Base-by-base conservation (phyloP, 805 yeast species). In the Saccharomycopsis sp. region DNA sequence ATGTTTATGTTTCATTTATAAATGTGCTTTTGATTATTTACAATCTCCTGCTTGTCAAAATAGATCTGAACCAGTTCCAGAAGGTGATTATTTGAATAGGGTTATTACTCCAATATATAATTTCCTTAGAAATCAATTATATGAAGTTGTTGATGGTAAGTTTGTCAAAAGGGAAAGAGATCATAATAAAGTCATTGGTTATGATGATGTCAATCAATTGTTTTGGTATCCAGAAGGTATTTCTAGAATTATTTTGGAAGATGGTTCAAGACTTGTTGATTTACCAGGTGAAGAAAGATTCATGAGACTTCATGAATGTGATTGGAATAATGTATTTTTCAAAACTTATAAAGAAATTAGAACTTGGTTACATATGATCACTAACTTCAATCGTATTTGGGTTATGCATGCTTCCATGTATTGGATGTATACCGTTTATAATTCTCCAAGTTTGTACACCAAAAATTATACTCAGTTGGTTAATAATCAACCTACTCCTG, bases 171-270 rank as follows among this genome's bases (percentile, higher is more conserved):
- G 76, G 46, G 87, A 76, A 52, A 70, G 70, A 50, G 92, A 85
- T 60, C 92, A 77, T 64, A 56, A 67, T 57, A 56, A 70, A 49
- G 64, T 77, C 49, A 72, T 83, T 54, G 94, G 98, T 62, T 92
- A 92, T 62, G 99, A 92, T 68, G 99, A 92, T 69, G 94, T 92
- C 46, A 92, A 92, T 64, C 99, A 92, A 70, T 72, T 92, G 53
- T 92, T 94, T 67, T 92, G 99, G 99, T 92, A 94, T 65, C 96
- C 97, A 36, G 97, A 94, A 66, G 99, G 98, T 72, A 83, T 92
- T 50, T 79, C 94, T 45, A 80, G 92, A 64, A 88, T 92, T 53
- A 74, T 80, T 37, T 74, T 89, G 54, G 92, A 82, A 58, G 97
- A 92, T 59, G 96, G 95, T 51, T 70, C 95, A 15, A 79, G 95